These are phyloP conservation scores for Alternaria viburni DNA, from an alignment of 2,329 filamentous ascomycete species.

Conservation along the genomic window DNA sequence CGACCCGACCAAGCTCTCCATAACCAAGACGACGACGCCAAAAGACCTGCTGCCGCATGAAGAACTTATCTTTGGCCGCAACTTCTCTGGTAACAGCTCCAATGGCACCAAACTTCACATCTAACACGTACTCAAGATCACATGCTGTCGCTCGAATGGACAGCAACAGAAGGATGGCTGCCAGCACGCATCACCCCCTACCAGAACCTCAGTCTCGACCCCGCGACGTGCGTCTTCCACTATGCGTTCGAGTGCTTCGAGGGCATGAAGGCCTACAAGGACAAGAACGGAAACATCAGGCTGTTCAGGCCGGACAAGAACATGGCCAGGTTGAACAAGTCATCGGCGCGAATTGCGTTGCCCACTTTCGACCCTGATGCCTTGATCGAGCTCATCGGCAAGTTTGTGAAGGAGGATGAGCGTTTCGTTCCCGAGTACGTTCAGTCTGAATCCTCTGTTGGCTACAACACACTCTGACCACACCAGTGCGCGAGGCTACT, in stretches of 20 bases:
- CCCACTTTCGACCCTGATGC: conserved; percentile 79
- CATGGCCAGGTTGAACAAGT: conserved; percentile 94
- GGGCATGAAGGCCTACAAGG: conserved; percentile 99
- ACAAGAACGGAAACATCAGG: conserved; percentile 76
- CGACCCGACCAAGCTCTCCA: conserved; percentile 75
- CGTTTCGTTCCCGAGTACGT: conserved; percentile 83
- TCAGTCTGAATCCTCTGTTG: conserved; percentile 1
- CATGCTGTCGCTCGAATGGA: conserved; percentile 97
- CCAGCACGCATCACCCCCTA: conserved; percentile 86
- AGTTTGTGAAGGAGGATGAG: conserved; percentile 80
- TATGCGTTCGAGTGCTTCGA: conserved; percentile 99
- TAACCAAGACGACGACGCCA: conserved; percentile 77
- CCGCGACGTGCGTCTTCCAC: conserved; percentile 96
- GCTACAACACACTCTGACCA: conserved; percentile 11
- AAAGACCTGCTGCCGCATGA: conserved; percentile 76
- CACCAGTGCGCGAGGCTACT: conserved; percentile 74
- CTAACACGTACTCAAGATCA: conserved; percentile 70
- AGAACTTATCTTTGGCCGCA: conserved; percentile 86
- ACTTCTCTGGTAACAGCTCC: conserved; percentile 76
- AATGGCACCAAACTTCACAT: conserved; percentile 4
- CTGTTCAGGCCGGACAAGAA: conserved; percentile 96
- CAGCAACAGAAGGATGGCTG: conserved; percentile 80
- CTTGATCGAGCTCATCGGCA: conserved; percentile 80
- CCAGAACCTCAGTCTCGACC: conserved; percentile 95
- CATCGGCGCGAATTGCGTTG: conserved; percentile 86